These are phyloP conservation scores for Reticulascus tulasneorum DNA, from an alignment of 2,329 filamentous ascomycete genomes.

Conservation along the genomic window DNA sequence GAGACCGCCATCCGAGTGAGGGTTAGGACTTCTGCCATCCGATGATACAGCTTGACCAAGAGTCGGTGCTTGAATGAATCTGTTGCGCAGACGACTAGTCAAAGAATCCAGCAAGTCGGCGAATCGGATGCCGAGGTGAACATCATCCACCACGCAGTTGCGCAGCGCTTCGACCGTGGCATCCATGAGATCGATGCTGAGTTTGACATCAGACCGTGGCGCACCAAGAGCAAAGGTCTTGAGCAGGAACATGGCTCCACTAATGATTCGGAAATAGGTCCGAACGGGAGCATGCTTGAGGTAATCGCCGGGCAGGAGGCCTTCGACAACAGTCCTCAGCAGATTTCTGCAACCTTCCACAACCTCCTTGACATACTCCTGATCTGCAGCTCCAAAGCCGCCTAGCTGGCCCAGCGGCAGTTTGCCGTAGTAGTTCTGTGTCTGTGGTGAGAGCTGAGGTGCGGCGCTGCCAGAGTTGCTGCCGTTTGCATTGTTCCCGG, in stretches of 20 bases:
- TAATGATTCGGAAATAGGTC: slow-evolving; percentile 84
- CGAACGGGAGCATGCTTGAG: slow-evolving; percentile 79
- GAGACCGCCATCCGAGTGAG: slow-evolving; percentile 21
- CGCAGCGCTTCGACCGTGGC: slow-evolving; percentile 69
- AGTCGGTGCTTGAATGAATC: slow-evolving; percentile 65
- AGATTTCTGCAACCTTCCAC: slow-evolving; percentile 74
- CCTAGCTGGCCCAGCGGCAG: slow-evolving; percentile 61
- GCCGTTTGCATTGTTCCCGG: slow-evolving; percentile 28
- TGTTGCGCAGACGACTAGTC: slow-evolving; percentile 67
- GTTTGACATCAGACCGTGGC: slow-evolving; percentile 71
- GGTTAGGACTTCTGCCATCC: slow-evolving; percentile 37
- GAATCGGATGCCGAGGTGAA: slow-evolving; percentile 80
- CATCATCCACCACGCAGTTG: slow-evolving; percentile 78
- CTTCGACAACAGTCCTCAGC: slow-evolving; percentile 72
- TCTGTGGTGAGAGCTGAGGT: slow-evolving; percentile 55
- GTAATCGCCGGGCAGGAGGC: slow-evolving; percentile 68
- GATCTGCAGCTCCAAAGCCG: slow-evolving; percentile 61
- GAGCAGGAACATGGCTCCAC: slow-evolving; percentile 77
- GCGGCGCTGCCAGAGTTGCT: slow-evolving; percentile 31
- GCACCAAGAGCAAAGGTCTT: slow-evolving; percentile 82
- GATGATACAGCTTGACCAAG: slow-evolving; percentile 34
- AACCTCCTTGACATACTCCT: slow-evolving; percentile 71
- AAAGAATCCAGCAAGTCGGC: slow-evolving; percentile 78
- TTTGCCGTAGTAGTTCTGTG: slow-evolving; percentile 61
- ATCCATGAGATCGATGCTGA: slow-evolving; percentile 72